These are phyloP conservation scores for Cadophora malorum DNA, from an alignment of 2,329 filamentous ascomycete species.

Conservation along the genomic window DNA sequence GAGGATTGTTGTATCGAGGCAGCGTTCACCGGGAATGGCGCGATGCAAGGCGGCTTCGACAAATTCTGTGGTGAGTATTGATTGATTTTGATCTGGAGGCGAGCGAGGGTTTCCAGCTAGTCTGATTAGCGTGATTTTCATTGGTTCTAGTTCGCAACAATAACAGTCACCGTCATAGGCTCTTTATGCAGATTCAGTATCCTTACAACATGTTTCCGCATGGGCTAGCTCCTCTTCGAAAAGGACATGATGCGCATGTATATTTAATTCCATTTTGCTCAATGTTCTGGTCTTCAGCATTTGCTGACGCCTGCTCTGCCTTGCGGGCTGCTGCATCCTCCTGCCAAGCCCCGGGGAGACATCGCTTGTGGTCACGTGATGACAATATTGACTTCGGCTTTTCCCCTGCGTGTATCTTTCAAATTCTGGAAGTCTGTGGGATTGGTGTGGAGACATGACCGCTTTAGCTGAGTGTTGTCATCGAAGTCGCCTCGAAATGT, in stretches of 20 bases:
- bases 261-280: not conserved
- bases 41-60: not conserved
- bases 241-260: too few species aligned
- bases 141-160: not conserved
- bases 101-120: not conserved
- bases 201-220: not conserved
- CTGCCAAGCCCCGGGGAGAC: not conserved
- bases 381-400: not conserved
- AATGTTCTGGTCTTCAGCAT: not conserved
- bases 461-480: not conserved
- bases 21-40: not conserved
- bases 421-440: not conserved
- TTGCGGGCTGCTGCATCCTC: not conserved
- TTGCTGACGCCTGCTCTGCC: not conserved
- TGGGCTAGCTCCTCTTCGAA: too few species aligned
- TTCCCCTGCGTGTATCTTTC: not conserved
- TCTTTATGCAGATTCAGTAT: not conserved
- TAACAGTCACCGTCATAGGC: slow-evolving; percentile 1
- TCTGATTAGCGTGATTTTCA: not conserved
- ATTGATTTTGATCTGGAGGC: not conserved
- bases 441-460: not conserved
- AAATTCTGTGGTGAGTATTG: not conserved
- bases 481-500: not conserved
- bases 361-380: not conserved
- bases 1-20: not conserved